Conservation (phyloP, 495 filamentous ascomycete genomes). For the Daldinia childiae region DNA sequence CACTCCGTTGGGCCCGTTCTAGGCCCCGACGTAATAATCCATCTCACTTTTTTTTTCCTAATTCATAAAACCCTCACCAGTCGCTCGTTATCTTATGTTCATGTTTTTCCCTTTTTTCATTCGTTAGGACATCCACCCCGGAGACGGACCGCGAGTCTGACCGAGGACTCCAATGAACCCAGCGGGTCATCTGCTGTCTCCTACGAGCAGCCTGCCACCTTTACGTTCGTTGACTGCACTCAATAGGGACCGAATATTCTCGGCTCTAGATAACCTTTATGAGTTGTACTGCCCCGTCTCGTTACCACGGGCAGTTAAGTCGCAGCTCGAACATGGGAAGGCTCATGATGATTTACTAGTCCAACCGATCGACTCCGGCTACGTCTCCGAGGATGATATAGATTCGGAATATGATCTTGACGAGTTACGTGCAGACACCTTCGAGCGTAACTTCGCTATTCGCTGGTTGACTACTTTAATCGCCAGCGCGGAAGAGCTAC, state of each 20-base stretch:
- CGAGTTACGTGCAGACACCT: constrained; percentile 61
- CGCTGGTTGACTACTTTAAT: constrained; percentile 51
- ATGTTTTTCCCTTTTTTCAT: constrained; percentile 13
- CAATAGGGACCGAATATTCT: constrained; percentile 21
- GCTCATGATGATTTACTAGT: constrained; percentile 13
- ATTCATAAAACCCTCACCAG: constrained; percentile 16
- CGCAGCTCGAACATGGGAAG: constrained; percentile 30
- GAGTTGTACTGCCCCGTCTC: constrained; percentile 42
- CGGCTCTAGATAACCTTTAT: constrained; percentile 40
- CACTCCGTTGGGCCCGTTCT: constrained; percentile 18
- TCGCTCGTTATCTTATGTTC: constrained; percentile 7
- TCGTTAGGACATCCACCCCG: constrained; percentile 4
- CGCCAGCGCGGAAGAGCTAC: constrained; percentile 44
- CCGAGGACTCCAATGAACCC: constrained; percentile 37
- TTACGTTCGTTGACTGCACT: constrained; percentile 32
- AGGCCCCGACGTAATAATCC: constrained; percentile 18
- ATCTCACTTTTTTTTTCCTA: constrained; percentile 20
- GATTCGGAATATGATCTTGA: constrained; percentile 25
- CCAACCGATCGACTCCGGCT: constrained; percentile 40
- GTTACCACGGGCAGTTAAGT: constrained; percentile 33
- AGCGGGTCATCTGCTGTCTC: constrained; percentile 43
- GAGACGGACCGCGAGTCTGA: constrained; percentile 25
- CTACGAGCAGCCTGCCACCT: constrained; percentile 45
- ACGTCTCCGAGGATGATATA: constrained; percentile 45
- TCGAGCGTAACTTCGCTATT: constrained; percentile 40